Evolutionary conservation across 2,329 filamentous ascomycete genomes (phyloP).

Genomic region (Alternaria sp.): DNA sequence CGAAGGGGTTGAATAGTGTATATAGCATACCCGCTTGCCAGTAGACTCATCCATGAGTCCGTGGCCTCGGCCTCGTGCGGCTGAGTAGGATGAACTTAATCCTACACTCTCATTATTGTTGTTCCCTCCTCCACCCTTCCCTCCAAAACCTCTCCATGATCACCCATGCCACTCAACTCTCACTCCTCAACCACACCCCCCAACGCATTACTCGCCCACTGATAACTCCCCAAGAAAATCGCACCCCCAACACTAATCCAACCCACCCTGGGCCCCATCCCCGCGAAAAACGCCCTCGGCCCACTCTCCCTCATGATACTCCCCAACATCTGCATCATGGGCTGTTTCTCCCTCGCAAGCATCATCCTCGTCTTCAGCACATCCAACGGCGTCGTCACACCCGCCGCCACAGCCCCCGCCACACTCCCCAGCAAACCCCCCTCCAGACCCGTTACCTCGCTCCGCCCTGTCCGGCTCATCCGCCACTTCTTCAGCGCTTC

Average conservation of each 20-base stretch:
- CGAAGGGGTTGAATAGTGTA: constrained; percentile 1
- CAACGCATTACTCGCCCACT: constrained; percentile 82
- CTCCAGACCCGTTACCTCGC: constrained; percentile 71
- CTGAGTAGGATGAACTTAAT: background rate
- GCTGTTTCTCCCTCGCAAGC: constrained; percentile 75
- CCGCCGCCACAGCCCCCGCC: constrained; percentile 85
- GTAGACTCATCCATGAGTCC: background rate
- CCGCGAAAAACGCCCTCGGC: constrained; percentile 73
- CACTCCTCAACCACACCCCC: constrained; percentile 49
- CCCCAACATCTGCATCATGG: constrained; percentile 65
- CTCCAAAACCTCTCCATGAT: background rate
- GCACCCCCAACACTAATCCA: constrained; percentile 97
- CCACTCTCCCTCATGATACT: constrained; percentile 70
- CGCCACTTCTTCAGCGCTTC: constrained; percentile 84
- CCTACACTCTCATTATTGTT: background rate
- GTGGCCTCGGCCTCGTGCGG: background rate
- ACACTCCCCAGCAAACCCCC: constrained; percentile 85
- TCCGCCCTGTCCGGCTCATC: constrained; percentile 53
- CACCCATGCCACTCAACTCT: background rate
- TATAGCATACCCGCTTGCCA: background rate
- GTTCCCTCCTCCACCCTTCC: background rate
- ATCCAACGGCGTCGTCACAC: constrained; percentile 88
- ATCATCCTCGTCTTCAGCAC: constrained; percentile 97
- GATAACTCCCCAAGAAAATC: constrained; percentile 92
- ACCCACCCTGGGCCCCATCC: constrained; percentile 80